Percentiles rank a stretch among this genome's conserved stretches.
These are phyloP conservation scores for Crithidia thermophila DNA, from an alignment of 208 protist species.

Conservation along the genomic window DNA sequence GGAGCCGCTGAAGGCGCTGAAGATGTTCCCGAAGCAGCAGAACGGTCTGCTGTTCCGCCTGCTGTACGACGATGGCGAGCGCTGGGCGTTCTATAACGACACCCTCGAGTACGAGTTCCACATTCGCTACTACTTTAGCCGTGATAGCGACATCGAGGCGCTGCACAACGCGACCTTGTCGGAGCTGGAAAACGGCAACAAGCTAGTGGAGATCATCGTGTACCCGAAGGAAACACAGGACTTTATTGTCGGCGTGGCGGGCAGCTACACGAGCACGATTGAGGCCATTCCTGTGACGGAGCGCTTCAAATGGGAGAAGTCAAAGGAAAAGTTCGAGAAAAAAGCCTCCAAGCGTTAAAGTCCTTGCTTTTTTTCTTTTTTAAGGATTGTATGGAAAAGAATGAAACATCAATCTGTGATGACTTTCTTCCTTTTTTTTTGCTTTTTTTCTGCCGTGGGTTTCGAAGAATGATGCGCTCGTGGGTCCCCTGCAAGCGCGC, in stretches of 20 bases:
- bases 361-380: slow-evolving; percentile 1
- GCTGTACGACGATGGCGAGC: slow-evolving; percentile 56
- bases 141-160: slow-evolving; percentile 57
- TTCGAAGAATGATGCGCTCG: background rate
- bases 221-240: slow-evolving; percentile 75
- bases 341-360: slow-evolving; percentile 15
- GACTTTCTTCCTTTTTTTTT: slow-evolving; percentile 9
- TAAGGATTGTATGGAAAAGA: background rate
- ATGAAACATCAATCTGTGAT: no score
- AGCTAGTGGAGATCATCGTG: slow-evolving; percentile 65
- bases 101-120: slow-evolving; percentile 80
- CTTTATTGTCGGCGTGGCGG: slow-evolving; percentile 70
- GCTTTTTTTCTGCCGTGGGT: background rate
- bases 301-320: slow-evolving; percentile 62
- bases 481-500: background rate
- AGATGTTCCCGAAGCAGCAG: slow-evolving; percentile 68
- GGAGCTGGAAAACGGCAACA: slow-evolving; percentile 60
- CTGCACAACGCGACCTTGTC: slow-evolving; percentile 62
- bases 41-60: slow-evolving; percentile 77
- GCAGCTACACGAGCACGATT: slow-evolving; percentile 76
- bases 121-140: slow-evolving; percentile 64
- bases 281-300: slow-evolving; percentile 58
- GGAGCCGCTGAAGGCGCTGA: slow-evolving; percentile 60
- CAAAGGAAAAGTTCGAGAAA: slow-evolving; percentile 40
- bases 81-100: slow-evolving; percentile 82